Evolutionary conservation across 495 filamentous ascomycete genomes (phyloP).

Genomic region (Hapsidospora chrysogenum): DNA sequence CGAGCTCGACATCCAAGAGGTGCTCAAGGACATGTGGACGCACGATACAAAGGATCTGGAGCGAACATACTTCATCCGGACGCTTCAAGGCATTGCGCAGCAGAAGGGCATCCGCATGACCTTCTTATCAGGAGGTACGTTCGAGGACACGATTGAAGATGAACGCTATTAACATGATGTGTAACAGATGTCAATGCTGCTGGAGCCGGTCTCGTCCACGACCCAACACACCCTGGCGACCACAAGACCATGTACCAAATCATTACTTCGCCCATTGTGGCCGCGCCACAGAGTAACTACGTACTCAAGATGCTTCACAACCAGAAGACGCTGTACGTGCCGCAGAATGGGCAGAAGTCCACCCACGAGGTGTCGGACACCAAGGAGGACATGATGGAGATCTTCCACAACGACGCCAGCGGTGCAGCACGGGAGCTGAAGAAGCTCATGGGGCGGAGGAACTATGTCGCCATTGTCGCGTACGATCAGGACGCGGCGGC

Average conservation of each 20-base stretch:
- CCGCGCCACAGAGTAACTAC: conserved; percentile 66
- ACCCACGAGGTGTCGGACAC: conserved; percentile 57
- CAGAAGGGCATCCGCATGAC: conserved; percentile 93
- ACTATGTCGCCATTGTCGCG: conserved; percentile 86
- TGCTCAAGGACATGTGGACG: conserved; percentile 92
- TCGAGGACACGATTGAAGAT: no score
- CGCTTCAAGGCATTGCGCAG: conserved; percentile 82
- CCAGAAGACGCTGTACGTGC: conserved; percentile 80
- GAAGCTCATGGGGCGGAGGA: conserved; percentile 80
- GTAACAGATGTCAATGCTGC: conserved; percentile 78
- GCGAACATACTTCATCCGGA: conserved; percentile 89
- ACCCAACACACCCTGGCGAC: conserved; percentile 74
- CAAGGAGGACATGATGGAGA: conserved; percentile 99
- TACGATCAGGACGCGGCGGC: conserved; percentile 73
- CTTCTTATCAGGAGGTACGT: conserved; percentile 68
- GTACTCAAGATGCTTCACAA: conserved; percentile 84
- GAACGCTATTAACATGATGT: no score
- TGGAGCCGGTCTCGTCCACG: conserved; percentile 87
- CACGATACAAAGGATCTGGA: conserved; percentile 97
- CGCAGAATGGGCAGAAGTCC: conserved; percentile 74
- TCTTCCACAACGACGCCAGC: conserved; percentile 81
- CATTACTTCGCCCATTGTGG: conserved; percentile 81
- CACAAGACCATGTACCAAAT: conserved; percentile 99
- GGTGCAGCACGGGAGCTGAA: conserved; percentile 66
- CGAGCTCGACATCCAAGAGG: conserved; percentile 90